Evolutionary conservation across 2,329 filamentous ascomycete species (phyloP).

Genomic region (Myrmaecium sp.): DNA sequence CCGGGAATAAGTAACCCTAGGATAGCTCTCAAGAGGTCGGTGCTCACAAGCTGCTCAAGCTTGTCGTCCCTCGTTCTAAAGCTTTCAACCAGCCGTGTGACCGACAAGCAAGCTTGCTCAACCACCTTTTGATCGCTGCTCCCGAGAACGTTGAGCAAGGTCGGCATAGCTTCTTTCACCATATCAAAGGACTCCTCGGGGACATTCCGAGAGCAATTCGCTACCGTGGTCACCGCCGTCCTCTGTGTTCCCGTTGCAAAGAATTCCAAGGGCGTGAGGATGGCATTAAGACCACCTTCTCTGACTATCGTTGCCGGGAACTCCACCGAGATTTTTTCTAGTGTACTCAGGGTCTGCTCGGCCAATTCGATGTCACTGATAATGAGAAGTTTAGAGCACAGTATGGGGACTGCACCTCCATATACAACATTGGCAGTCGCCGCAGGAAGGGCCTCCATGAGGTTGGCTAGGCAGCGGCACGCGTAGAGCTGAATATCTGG

Average conservation of each 20-base stretch:
- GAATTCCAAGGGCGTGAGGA: slow-evolving; percentile 88
- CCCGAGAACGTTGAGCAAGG: slow-evolving; percentile 70
- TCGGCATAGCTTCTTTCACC: slow-evolving; percentile 92
- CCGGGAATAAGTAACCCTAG: slow-evolving; percentile 79
- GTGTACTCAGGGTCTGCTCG: slow-evolving; percentile 87
- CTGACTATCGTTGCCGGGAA: slow-evolving; percentile 91
- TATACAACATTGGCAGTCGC: slow-evolving; percentile 94
- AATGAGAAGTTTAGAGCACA: slow-evolving; percentile 88
- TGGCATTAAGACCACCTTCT: slow-evolving; percentile 90
- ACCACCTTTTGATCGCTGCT: slow-evolving; percentile 95
- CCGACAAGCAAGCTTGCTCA: slow-evolving; percentile 88
- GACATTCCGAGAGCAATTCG: slow-evolving; percentile 95
- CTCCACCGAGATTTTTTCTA: slow-evolving; percentile 94
- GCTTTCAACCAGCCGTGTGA: slow-evolving; percentile 90
- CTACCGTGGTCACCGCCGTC: slow-evolving; percentile 90
- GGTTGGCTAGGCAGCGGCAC: slow-evolving; percentile 84
- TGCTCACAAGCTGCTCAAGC: slow-evolving; percentile 80
- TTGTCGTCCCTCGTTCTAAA: slow-evolving; percentile 80
- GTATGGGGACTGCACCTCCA: slow-evolving; percentile 82
- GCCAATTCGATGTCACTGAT: slow-evolving; percentile 96
- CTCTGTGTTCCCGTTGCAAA: slow-evolving; percentile 94
- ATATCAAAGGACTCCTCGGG: slow-evolving; percentile 84
- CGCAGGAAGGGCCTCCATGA: slow-evolving; percentile 91
- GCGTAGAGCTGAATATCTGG: slow-evolving; percentile 97
- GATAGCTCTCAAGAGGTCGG: slow-evolving; percentile 70